Conservation (phyloP, 1,139 yeast genomes). For the Geotrichum klebahnii region DNA sequence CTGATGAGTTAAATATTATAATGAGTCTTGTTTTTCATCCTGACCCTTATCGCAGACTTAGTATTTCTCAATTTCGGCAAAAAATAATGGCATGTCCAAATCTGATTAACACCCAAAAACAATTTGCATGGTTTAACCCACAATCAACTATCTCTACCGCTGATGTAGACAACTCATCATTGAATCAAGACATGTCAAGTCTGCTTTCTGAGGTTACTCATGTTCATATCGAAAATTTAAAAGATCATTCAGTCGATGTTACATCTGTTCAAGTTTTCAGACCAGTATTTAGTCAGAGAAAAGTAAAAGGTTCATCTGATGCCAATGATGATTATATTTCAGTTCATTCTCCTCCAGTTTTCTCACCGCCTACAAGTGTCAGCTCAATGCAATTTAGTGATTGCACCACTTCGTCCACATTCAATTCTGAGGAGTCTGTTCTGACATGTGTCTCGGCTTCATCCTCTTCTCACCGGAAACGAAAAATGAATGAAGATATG, state of each 20-base stretch:
- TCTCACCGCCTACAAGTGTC: conserved; percentile 16
- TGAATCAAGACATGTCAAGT: not conserved
- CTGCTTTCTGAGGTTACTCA: not conserved
- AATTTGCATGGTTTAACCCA: conserved; percentile 15
- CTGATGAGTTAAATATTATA: conserved; percentile 11
- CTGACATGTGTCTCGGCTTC: not conserved
- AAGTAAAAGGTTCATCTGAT: not conserved
- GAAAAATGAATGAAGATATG: not conserved
- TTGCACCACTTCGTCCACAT: conserved; percentile 15
- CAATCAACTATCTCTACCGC: not conserved
- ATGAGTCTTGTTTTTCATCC: conserved; percentile 20
- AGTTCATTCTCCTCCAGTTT: not conserved
- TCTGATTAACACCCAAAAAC: conserved; percentile 4
- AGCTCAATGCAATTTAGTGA: conserved; percentile 13
- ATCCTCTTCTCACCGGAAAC: not conserved
- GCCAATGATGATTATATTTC: not conserved
- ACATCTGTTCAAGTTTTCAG: not conserved
- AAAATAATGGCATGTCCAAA: not conserved
- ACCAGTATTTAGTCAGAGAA: not conserved
- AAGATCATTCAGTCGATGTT: conserved; percentile 6
- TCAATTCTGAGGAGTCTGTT: conserved; percentile 1
- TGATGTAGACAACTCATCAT: not conserved
- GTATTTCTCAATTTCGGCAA: conserved; percentile 9
- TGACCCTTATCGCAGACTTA: conserved; percentile 17
- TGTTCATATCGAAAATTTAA: conserved; percentile 1